Base-by-base conservation (phyloP, 257 asterid genomes). In the Nicotiana knightiana region DNA sequence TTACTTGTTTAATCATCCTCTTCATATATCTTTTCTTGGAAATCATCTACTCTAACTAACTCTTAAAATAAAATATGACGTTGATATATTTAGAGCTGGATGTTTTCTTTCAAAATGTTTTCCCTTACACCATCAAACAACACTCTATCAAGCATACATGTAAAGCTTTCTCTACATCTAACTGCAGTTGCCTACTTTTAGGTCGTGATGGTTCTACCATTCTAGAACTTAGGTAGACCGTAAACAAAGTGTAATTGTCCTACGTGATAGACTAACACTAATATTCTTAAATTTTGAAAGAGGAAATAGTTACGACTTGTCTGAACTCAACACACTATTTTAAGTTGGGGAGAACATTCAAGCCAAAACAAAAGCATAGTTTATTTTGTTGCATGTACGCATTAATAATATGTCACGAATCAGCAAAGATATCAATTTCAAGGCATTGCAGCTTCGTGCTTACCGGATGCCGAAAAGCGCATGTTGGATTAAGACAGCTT, bases 401-500 rank as follows among this genome's bases (percentile, higher is more conserved):
- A 46, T 3, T 71, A 71, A 43, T 12, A 70, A 70, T 46, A 43
- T 6, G 6, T 70, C 35, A 7, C 1, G 12, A 21, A 21, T 70
- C 58, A 70, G 78, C 58, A 70, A 17, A n/a, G 10, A 4, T 39
- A n/a, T 70, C 77, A 12, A 10, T 21, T 68, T 21, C 37, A 70
- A 43, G 46, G 35, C 3, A 43, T 21, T 33, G 7, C 10, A 71
- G 24, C 21, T 71, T 71, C 24, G 39, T 66, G 66, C 90, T 86
- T 86, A 88, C 90, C 24, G 89, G 89, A 84, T 88, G 91, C 18
- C 88, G 88, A 68, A 88, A 88, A 77, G 84, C 88, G 71, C 91
- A 88, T 28, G 85, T 64, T n/a, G 87, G 89, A 57, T 88, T 88
- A 9, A 86, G 82, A 81, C 91, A 88, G 66, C 83, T 58, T 54